A percentile compares a stretch with the other conserved stretches of the same genome.
These are phyloP conservation scores for Fagopyrum tataricum DNA, from an alignment of 148 eudicot genomes.

Conservation along the genomic window DNA sequence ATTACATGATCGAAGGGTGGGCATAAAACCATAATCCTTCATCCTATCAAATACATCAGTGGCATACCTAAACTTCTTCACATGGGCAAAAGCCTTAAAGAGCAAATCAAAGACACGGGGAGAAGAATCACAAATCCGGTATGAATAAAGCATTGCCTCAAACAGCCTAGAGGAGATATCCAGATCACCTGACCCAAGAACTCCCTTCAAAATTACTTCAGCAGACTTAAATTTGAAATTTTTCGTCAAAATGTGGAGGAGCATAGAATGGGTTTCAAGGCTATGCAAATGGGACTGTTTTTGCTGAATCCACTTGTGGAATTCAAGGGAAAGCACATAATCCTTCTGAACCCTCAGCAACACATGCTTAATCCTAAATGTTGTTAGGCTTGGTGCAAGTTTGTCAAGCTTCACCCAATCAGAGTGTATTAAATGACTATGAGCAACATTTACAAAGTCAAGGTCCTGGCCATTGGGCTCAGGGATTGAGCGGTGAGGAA, in stretches of 20 bases:
- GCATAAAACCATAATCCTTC: slow-evolving; percentile 72
- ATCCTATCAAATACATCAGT: slow-evolving; percentile 36
- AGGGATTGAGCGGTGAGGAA: slow-evolving; percentile 64
- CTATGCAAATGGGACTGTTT: slow-evolving; percentile 39
- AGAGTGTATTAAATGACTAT: slow-evolving; percentile 72
- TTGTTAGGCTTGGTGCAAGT: slow-evolving; percentile 29
- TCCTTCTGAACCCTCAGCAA: slow-evolving; percentile 60
- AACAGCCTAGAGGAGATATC: slow-evolving; percentile 35
- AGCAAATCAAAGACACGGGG: slow-evolving; percentile 60
- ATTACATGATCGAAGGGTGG: slow-evolving; percentile 69
- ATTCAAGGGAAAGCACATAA: slow-evolving; percentile 60
- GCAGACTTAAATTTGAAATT: slow-evolving; percentile 56
- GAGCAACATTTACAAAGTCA: slow-evolving; percentile 68
- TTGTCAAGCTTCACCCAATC: slow-evolving; percentile 63
- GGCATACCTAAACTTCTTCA: slow-evolving; percentile 63
- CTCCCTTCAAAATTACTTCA: slow-evolving; percentile 40
- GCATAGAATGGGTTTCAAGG: slow-evolving; percentile 54
- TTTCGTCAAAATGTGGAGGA: slow-evolving; percentile 68
- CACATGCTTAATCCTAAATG: slow-evolving; percentile 68
- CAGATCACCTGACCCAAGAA: slow-evolving; percentile 20
- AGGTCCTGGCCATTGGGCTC: slow-evolving; percentile 71
- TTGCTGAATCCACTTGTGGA: slow-evolving; percentile 60
- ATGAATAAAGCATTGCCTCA: slow-evolving; percentile 49
- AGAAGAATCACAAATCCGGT: slow-evolving; percentile 67
- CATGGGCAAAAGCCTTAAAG: slow-evolving; percentile 57